These are phyloP conservation scores for Elaeis oleifera DNA, from an alignment of 202 grass and related monocot species.

Conservation along the genomic window DNA sequence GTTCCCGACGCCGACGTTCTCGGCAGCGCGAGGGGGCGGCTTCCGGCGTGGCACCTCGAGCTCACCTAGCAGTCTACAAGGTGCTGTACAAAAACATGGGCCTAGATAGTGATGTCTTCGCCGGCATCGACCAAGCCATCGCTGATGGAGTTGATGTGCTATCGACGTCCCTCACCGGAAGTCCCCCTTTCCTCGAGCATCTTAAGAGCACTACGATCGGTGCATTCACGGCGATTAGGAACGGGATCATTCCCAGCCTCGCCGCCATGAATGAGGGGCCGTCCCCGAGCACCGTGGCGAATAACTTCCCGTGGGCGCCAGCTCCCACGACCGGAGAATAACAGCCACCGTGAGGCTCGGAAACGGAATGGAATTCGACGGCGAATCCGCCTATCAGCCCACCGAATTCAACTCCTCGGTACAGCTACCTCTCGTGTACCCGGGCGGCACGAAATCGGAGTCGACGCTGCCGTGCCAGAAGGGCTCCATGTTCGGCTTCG, in stretches of 20 bases:
- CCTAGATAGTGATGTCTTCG: too few relatives aligned
- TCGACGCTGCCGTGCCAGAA: neutral
- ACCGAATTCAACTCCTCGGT: neutral
- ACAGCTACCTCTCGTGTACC: neutral
- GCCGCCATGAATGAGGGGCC: neutral
- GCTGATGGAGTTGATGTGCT: too few relatives aligned
- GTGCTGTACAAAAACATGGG: neutral
- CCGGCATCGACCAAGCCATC: too few relatives aligned
- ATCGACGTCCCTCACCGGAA: too few relatives aligned
- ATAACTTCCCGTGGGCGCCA: neutral
- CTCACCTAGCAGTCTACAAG: constrained; percentile 4
- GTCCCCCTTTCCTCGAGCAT: too few relatives aligned
- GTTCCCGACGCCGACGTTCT: neutral
- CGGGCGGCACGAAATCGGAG: neutral
- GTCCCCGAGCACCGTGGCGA: neutral
- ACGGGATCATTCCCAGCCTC: too few relatives aligned
- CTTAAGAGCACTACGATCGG: too few relatives aligned
- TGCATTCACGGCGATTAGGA: too few relatives aligned
- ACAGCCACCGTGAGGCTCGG: constrained; percentile 1
- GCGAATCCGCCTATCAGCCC: neutral
- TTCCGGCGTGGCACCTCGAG: neutral
- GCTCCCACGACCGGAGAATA: neutral
- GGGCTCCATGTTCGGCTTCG: neutral
- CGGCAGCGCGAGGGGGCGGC: neutral
- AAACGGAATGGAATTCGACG: neutral